Conservation (phyloP, 495 filamentous ascomycete genomes). For the Evernia prunastri region DNA sequence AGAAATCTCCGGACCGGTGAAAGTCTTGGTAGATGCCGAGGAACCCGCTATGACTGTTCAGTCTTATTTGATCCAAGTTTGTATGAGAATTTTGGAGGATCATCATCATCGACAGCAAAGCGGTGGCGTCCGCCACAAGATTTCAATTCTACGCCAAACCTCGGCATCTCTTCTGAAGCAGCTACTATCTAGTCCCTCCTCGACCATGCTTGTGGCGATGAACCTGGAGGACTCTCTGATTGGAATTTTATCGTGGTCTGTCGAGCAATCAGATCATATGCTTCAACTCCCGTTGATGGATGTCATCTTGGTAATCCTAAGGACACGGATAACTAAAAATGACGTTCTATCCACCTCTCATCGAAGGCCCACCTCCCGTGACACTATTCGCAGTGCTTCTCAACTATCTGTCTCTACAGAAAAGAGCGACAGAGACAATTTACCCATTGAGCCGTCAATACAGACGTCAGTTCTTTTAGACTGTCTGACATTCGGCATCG, state of each 20-base stretch:
- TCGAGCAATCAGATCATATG: constrained; percentile 55
- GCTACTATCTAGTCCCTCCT: constrained; percentile 43
- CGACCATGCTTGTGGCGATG: constrained; percentile 62
- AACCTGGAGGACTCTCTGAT: constrained; percentile 69
- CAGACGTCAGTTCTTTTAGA: constrained; percentile 74
- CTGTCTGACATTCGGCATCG: constrained; percentile 75
- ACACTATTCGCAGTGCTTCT: constrained; percentile 42
- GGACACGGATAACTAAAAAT: constrained; percentile 50
- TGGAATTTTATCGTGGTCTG: constrained; percentile 56
- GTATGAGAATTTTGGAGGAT: constrained; percentile 16
- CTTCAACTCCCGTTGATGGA: constrained; percentile 72
- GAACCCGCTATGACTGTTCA: constrained; percentile 1
- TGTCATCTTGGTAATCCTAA: constrained; percentile 63
- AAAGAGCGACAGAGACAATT: constrained; percentile 37
- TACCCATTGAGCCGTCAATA: constrained; percentile 32
- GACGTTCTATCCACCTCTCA: constrained; percentile 31
- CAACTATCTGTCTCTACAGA: constrained; percentile 45
- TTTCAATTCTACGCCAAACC: constrained; percentile 51
- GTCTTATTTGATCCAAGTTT: constrained; percentile 10
- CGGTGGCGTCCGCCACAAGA: neutral
- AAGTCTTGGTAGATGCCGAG: constrained; percentile 1
- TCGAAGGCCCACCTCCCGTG: constrained; percentile 40
- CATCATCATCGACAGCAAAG: constrained; percentile 3
- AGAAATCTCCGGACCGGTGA: neutral
- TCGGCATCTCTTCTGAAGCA: constrained; percentile 56